Evolutionary conservation across 2,329 filamentous ascomycete genomes (phyloP), one percentile per base, ranked within the genome.

Genomic region (Verticillium tricorpus): DNA sequence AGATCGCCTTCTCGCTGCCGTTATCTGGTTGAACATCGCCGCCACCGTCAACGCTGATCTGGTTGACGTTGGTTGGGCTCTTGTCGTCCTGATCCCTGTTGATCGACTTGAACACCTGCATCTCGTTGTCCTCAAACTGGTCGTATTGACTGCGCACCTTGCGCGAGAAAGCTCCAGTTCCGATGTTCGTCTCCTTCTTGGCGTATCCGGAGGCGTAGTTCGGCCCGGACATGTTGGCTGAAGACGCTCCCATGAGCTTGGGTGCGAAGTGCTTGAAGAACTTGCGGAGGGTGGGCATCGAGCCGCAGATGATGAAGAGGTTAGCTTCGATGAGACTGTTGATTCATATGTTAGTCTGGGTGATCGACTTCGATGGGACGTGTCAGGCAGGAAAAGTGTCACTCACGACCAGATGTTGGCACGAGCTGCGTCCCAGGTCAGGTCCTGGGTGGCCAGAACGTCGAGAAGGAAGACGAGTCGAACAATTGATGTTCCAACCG

Each of bases 281-380:
- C 19, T 74, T 74, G 31, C 74, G 72, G 1, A 79, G 63, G 1
- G 77, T 78, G 0, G 77, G 75, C 37, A 78, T 70, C 25, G 74
- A 75, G 22, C 74, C 75, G 66, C 76, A 79, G 14, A 77, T 74
- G 32, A 79, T 70, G 58, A 78, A 72, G 0, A 79, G 69, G 45
- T 79, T 79, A 0, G 70, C 67, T 62, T 79, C 77, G 39, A 78
- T 66, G 45, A 76, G 69, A 11, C 72, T 73, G 31, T 1, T 5
- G 9, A 5, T 17, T 0, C 45, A 2, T 1, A 14, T 14, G 19
- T 32, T 5, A 31, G 52, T 17, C 14, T n/a, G 54, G 9, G 7
- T 34, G 12, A 19, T 34, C 4, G 7, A 25, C 11, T 9, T 5
- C 17, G 0, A 11, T 17, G 28, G 28, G 11, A 59, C 17, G 8